Percentiles rank a stretch among this genome's conserved stretches.
phyloP scores from a whole-genome alignment of 2,329 filamentous ascomycete genomes.

The Lecanicillium sp. region DNA sequence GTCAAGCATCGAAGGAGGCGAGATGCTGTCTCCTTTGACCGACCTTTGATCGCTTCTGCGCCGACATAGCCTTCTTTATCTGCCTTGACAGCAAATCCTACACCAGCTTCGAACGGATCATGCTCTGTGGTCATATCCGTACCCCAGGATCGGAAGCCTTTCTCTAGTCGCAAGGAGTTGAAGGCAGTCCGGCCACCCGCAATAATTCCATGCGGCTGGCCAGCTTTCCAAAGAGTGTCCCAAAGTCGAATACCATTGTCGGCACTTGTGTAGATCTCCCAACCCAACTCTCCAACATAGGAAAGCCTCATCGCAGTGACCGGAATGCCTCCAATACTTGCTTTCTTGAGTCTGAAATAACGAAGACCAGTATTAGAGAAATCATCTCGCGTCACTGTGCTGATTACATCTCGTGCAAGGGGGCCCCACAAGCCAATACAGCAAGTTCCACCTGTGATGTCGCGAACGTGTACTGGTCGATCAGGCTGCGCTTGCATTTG shows the following conservation, averaged over 20 bases:
- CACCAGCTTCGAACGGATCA: conserved; percentile 49
- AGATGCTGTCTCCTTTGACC: conserved; percentile 24
- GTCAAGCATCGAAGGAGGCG: conserved; percentile 40
- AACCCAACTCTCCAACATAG: conserved; percentile 53
- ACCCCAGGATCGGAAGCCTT: conserved; percentile 49
- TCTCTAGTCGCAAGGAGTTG: conserved; percentile 50
- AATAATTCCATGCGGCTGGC: conserved; percentile 44
- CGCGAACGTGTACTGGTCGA: conserved; percentile 42
- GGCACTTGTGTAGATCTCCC: conserved; percentile 53
- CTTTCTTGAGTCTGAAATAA: conserved; percentile 40
- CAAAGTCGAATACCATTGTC: conserved; percentile 50
- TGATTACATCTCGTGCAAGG: conserved; percentile 41
- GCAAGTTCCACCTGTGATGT: conserved; percentile 52
- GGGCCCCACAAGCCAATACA: conserved; percentile 57
- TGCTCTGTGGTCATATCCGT: conserved; percentile 53
- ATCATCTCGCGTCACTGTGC: conserved; percentile 33
- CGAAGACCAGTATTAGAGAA: conserved; percentile 36
- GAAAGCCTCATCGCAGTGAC: conserved; percentile 48
- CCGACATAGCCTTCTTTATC: conserved; percentile 44
- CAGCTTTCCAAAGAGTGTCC: conserved; percentile 48
- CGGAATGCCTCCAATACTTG: conserved; percentile 44
- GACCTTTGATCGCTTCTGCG: conserved; percentile 35
- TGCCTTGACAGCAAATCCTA: conserved; percentile 39
- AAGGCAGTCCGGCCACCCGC: conserved; percentile 51
- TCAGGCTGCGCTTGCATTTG: conserved; percentile 32